Conservation (phyloP, 2,329 filamentous ascomycete species). For the Tricladium varicosporioides region DNA sequence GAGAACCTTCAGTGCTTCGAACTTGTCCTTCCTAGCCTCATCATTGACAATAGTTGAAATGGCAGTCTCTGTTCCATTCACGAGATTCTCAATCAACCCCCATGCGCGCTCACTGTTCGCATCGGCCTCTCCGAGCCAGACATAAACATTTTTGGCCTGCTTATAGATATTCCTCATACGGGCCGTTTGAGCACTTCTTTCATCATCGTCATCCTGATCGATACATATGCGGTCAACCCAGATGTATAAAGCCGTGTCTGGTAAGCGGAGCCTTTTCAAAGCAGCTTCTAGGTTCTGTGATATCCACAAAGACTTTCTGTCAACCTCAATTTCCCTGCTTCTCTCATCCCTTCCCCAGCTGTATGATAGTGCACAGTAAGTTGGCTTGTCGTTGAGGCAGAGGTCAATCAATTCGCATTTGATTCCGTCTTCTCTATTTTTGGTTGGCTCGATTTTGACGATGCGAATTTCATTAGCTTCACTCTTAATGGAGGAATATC, state of each 20-base stretch:
- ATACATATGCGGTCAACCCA: constrained; percentile 22
- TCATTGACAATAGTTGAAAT: not conserved
- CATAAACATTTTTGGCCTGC: constrained; percentile 2
- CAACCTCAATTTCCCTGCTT: constrained; percentile 1
- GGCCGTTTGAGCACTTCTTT: constrained; percentile 9
- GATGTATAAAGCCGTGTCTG: not conserved
- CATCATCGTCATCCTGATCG: constrained; percentile 12
- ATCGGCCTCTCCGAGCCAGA: constrained; percentile 9
- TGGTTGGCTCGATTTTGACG: constrained; percentile 5
- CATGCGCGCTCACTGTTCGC: constrained; percentile 2
- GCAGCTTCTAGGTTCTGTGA: not conserved
- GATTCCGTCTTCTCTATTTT: constrained; percentile 1
- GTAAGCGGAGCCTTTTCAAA: not conserved
- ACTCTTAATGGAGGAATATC: not conserved
- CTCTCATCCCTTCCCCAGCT: constrained; percentile 3
- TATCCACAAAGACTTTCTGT: not conserved
- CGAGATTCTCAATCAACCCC: constrained; percentile 3
- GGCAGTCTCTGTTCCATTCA: not conserved
- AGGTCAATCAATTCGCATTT: not conserved
- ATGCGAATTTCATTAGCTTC: constrained; percentile 9
- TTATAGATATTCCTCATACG: constrained; percentile 16
- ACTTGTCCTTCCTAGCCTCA: not conserved
- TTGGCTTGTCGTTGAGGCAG: not conserved
- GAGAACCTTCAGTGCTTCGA: constrained; percentile 6
- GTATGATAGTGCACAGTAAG: constrained; percentile 14